Conservation (phyloP, 257 asterid species). For the Asclepias syriaca region DNA sequence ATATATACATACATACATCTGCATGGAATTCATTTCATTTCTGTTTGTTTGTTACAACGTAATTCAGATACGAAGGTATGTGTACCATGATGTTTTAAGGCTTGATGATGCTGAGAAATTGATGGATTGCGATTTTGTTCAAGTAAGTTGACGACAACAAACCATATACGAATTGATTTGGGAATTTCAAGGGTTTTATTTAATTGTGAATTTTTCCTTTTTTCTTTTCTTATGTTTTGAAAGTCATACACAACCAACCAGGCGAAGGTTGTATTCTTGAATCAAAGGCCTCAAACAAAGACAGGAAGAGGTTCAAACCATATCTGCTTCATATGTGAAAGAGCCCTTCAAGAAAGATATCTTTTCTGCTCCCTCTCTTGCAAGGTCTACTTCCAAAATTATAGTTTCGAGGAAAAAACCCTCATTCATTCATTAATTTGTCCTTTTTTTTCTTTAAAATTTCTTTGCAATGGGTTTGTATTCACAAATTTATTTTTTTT, state of each 20-base stretch:
- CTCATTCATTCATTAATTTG: not conserved
- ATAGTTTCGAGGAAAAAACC: not conserved
- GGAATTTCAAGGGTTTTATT: not conserved
- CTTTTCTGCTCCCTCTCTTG: constrained; percentile 54
- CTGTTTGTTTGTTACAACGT: constrained; percentile 1
- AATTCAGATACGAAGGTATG: constrained; percentile 44
- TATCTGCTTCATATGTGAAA: constrained; percentile 28
- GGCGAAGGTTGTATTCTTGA: constrained; percentile 32
- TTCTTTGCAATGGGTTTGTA: constrained; percentile 14
- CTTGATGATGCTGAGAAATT: constrained; percentile 43
- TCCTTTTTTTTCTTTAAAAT: not conserved
- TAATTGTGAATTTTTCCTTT: not conserved
- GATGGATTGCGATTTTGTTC: constrained; percentile 63
- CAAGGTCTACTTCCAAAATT: constrained; percentile 45
- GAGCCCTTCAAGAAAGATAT: constrained; percentile 28
- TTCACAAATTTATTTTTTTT: constrained; percentile 2
- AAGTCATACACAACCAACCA: constrained; percentile 34
- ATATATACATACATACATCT: not conserved
- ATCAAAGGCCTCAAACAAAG: constrained; percentile 27
- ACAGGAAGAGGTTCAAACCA: constrained; percentile 19
- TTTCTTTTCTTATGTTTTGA: not conserved
- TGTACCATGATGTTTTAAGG: constrained; percentile 68
- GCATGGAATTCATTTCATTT: too few species aligned
- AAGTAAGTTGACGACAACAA: constrained; percentile 34
- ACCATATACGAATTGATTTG: not conserved